Percentiles rank a stretch among this genome's conserved stretches.
phyloP scores from a whole-genome alignment of 2,329 filamentous ascomycete genomes.

The Pyricularia pennisetigena region DNA sequence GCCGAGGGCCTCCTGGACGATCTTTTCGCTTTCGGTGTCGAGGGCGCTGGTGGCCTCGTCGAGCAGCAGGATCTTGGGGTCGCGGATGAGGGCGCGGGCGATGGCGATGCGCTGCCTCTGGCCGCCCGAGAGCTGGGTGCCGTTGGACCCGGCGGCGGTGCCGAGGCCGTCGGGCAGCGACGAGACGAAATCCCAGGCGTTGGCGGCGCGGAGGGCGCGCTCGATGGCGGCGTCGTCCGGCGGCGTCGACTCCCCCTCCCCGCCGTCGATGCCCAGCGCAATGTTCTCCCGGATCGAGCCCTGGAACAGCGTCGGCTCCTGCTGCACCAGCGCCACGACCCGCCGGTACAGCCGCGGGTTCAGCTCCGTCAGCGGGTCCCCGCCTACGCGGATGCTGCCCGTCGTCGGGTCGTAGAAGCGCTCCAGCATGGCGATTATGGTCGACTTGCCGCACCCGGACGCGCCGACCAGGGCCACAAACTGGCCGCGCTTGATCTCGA shows the following conservation, averaged over 20 bases:
- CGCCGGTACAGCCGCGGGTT: conserved; percentile 40
- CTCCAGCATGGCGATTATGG: conserved; percentile 43
- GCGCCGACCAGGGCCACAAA: conserved; percentile 45
- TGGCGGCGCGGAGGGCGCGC: conserved; percentile 34
- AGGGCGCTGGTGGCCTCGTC: conserved; percentile 46
- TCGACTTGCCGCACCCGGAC: conserved; percentile 51
- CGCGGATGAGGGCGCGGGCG: conserved; percentile 46
- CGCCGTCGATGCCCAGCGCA: conserved; percentile 22
- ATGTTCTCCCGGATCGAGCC: conserved; percentile 37
- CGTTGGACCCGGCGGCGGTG: conserved; percentile 43
- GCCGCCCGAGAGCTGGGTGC: conserved; percentile 48
- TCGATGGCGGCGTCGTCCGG: conserved; percentile 23
- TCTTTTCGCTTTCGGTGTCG: conserved; percentile 40
- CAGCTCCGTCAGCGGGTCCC: conserved; percentile 15
- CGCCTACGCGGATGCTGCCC: conserved; percentile 28
- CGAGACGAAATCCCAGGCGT: conserved; percentile 37
- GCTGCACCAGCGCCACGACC: conserved; percentile 44
- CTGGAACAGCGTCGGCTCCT: conserved; percentile 44
- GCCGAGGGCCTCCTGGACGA: conserved; percentile 40
- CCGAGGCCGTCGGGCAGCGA: conserved; percentile 38
- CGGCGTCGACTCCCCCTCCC: no score
- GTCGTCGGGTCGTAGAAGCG: conserved; percentile 31
- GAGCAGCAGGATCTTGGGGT: conserved; percentile 45
- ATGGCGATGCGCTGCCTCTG: conserved; percentile 51
- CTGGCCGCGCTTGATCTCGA: conserved; percentile 31